Evolutionary conservation across 495 filamentous ascomycete genomes (phyloP), one percentile per base, ranked within the genome.

Genomic region (Geopyxis carbonaria): DNA sequence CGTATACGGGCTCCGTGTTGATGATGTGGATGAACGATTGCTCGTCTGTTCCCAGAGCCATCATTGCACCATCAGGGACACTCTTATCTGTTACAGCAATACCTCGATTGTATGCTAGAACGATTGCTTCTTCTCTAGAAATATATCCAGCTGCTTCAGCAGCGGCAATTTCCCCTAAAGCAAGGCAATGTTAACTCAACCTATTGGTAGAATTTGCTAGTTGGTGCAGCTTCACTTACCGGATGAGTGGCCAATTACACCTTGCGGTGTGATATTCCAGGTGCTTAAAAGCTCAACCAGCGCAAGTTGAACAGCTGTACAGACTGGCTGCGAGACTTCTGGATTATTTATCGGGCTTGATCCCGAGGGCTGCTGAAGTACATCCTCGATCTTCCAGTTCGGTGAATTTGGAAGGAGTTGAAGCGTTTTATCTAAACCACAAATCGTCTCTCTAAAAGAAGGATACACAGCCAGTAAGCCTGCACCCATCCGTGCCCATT

Each of bases 161-260:
- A 2, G 69, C 69, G 24, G 60, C 66, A 46, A 78, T 78, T 50
- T 79, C 75, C 6, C 75, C n/a, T n/a, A n/a, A n/a, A n/a, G n/a
- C n/a, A n/a, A n/a, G n/a, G n/a, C n/a, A n/a, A n/a, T n/a, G n/a
- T n/a, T n/a, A n/a, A n/a, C n/a, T n/a, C n/a, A n/a, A n/a, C n/a
- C n/a, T n/a, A n/a, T n/a, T n/a, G n/a, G n/a, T n/a, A n/a, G n/a
- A n/a, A n/a, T n/a, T n/a, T n/a, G n/a, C n/a, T n/a, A n/a, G n/a
- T n/a, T n/a, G n/a, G n/a, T n/a, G n/a, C n/a, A n/a, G n/a, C n/a
- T n/a, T n/a, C n/a, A n/a, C n/a, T n/a, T n/a, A n/a, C n/a, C 75
- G 53, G 67, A 73, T 2, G 74, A 78, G 52, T 79, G 74, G 5
- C 75, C 75, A 3, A 73, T 63, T 0, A 75, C 72, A 20, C 63